phyloP scores from a whole-genome alignment of 1,284 basidiomycete genomes.

The Malassezia obtusa region DNA sequence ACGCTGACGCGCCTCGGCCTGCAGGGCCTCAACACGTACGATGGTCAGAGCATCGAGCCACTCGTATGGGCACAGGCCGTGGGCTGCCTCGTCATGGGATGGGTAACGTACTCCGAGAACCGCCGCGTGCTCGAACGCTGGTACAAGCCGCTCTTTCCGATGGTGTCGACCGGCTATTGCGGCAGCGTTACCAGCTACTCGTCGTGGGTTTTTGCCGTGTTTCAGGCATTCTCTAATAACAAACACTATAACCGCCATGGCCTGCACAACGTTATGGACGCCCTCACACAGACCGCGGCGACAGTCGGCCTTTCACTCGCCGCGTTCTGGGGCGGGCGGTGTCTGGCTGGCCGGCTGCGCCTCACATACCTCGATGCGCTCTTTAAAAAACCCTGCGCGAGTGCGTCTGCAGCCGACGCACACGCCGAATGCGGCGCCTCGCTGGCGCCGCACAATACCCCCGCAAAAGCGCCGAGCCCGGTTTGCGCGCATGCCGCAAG shows the following conservation, averaged over 20 bases:
- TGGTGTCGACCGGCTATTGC: conserved; percentile 84
- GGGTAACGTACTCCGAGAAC: conserved; percentile 41
- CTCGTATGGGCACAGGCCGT: conserved; percentile 76
- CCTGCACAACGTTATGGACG: conserved; percentile 58
- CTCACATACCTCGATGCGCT: background rate
- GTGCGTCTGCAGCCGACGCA: no score
- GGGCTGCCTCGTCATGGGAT: conserved; percentile 77
- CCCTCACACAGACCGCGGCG: conserved; percentile 33
- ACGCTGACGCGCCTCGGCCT: conserved; percentile 49
- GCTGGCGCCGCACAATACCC: no score
- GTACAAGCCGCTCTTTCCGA: conserved; percentile 62
- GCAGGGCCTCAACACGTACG: conserved; percentile 54
- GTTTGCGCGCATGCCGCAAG: background rate
- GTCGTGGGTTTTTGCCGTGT: conserved; percentile 81
- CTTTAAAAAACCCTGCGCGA: conserved; percentile 12
- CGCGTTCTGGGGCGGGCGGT: conserved; percentile 23
- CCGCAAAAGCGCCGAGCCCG: no score
- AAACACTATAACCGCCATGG: conserved; percentile 57
- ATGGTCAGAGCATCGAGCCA: conserved; percentile 67
- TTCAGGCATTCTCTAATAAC: conserved; percentile 72
- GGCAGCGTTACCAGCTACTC: conserved; percentile 95
- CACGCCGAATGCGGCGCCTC: no score
- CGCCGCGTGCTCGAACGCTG: conserved; percentile 22
- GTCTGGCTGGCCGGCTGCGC: conserved; percentile 11
- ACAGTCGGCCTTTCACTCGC: conserved; percentile 35